Conservation (phyloP, 169 alveolate species). For the Cryptosporidium muris region DNA sequence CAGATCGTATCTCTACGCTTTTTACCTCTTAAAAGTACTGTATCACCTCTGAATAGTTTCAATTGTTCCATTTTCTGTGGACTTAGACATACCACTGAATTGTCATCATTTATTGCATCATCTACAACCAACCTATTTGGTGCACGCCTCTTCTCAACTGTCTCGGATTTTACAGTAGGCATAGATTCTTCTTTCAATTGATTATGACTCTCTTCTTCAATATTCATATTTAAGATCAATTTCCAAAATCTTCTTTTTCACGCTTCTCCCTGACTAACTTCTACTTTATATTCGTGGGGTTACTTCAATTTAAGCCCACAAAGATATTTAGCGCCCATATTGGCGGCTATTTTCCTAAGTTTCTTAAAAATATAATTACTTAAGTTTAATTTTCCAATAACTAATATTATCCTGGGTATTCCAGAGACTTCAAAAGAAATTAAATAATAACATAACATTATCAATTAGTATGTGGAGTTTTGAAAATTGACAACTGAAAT, state of each 20-base stretch:
- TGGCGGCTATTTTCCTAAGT: too few relatives aligned
- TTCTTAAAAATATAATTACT: too few relatives aligned
- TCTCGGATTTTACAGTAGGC: constrained; percentile 32
- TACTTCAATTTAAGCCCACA: too few relatives aligned
- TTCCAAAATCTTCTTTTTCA: neutral
- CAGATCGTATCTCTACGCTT: constrained; percentile 98
- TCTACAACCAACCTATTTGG: constrained; percentile 93
- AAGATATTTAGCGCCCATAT: too few relatives aligned
- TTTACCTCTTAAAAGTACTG: constrained; percentile 98
- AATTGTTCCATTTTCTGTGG: constrained; percentile 95
- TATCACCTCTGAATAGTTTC: constrained; percentile 97
- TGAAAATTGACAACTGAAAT: too few relatives aligned
- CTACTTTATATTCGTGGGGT: neutral
- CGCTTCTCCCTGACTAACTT: neutral
- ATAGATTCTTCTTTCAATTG: constrained; percentile 41
- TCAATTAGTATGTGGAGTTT: too few relatives aligned
- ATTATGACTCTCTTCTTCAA: constrained; percentile 52
- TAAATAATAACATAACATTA: too few relatives aligned
- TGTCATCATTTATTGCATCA: constrained; percentile 99
- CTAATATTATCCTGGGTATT: too few relatives aligned
- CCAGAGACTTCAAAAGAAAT: too few relatives aligned
- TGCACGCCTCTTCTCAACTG: constrained; percentile 84
- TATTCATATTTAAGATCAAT: constrained; percentile 23
- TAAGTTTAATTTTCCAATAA: too few relatives aligned
- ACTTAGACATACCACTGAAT: constrained; percentile 95